Base-by-base conservation (phyloP, 495 filamentous ascomycete genomes). In the Aspergillus nidulans region DNA sequence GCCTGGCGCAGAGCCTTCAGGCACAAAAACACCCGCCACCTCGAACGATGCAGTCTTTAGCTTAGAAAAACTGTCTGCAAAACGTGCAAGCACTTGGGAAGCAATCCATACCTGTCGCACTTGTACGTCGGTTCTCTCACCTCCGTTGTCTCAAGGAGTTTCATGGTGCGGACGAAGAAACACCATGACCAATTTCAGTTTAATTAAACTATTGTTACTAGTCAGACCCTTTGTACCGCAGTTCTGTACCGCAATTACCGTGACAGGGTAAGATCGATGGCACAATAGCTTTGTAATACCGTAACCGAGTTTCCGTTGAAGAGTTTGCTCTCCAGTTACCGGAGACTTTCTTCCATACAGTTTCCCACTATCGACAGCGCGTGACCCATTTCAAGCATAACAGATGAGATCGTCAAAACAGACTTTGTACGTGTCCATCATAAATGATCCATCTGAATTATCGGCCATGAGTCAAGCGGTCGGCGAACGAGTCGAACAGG, bases 1-100 rank as follows among this genome's bases (percentile, higher is more conserved):
- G 26, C 26, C n/a, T n/a, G n/a, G n/a, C n/a, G n/a, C n/a, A n/a
- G n/a, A n/a, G 44, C 39, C 43, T 39, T 53, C 51, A 53, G 51
- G 41, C 26, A 46, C 40, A 23, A 52, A 52, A 20, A 38, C 9
- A 44, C 24, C n/a, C n/a, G 4, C 2, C 4, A 10, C 2, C 30
- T 13, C 15, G 4, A 12, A 34, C 30, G 30, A 6, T 34, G 30
- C 4, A 6, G 10, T 28, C 30, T 34, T 34, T 34, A 12, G 30
- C 30, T 34, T 2, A 34, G 30, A 34, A 12, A 6, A 13, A 12
- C 30, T 34, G 8, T 34, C 15, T 12, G 30, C 4, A 13, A 6
- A 2, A 2, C 30, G n/a, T 34, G 21, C 25, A 25, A 24, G 24
- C 21, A 12, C 21, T 34, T 16, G 13, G 20, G 20, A 26, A 47